phyloP scores from a whole-genome alignment of 2,329 filamentous ascomycete species.

The Fusarium sp. region DNA sequence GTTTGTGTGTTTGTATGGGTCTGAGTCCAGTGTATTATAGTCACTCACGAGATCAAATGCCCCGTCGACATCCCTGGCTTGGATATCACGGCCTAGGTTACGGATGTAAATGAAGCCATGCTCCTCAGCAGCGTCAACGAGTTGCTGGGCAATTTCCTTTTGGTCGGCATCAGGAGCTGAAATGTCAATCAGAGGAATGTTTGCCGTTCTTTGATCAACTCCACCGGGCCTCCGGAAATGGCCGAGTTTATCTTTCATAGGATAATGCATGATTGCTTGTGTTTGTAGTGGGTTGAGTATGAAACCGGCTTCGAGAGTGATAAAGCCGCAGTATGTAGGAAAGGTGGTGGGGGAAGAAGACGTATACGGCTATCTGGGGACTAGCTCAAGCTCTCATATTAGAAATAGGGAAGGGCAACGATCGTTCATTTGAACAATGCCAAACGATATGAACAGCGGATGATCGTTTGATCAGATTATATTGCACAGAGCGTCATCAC shows the following conservation, averaged over 20 bases:
- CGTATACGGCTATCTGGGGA: neutral
- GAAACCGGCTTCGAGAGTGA: neutral
- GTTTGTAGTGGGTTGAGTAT: neutral
- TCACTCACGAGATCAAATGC: slow-evolving; percentile 78
- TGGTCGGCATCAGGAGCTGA: slow-evolving; percentile 60
- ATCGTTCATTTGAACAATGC: neutral
- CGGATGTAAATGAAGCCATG: slow-evolving; percentile 93
- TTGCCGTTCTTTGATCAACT: slow-evolving; percentile 50
- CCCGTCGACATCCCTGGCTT: slow-evolving; percentile 71
- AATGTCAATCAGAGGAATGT: slow-evolving; percentile 87
- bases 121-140: slow-evolving; percentile 83
- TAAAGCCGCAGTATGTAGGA: neutral
- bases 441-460: neutral
- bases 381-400: neutral
- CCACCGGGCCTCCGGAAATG: neutral
- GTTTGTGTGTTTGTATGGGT: neutral
- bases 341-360: neutral
- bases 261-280: slow-evolving; percentile 12
- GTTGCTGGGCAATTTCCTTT: slow-evolving; percentile 69
- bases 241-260: slow-evolving; percentile 8
- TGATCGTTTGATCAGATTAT: slow-evolving; percentile 1
- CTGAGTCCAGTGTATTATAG: neutral
- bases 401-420: neutral
- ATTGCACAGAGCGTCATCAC: slow-evolving; percentile 25
- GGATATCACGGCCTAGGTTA: slow-evolving; percentile 77